phyloP scores from a whole-genome alignment of 2,329 filamentous ascomycete genomes.

The Cercospora sp. region DNA sequence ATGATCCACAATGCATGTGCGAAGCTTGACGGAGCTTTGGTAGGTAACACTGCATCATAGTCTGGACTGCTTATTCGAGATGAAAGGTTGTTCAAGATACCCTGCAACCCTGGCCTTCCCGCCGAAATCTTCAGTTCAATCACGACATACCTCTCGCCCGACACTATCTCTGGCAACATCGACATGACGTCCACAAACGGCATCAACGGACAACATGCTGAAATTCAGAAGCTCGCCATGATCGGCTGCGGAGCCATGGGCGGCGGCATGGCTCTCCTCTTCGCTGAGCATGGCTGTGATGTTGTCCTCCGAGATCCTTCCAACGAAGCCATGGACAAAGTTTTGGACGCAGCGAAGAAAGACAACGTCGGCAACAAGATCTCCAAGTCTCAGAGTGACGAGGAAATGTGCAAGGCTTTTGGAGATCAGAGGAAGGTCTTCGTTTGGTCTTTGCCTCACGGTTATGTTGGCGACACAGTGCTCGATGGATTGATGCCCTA shows the following conservation, averaged over 20 bases:
- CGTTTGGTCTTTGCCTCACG: slow-evolving; percentile 39
- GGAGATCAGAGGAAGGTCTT: slow-evolving; percentile 39
- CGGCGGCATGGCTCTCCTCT: slow-evolving; percentile 59
- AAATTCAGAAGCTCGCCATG: slow-evolving; percentile 52
- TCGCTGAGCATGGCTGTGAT: slow-evolving; percentile 57
- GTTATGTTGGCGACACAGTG: slow-evolving; percentile 50
- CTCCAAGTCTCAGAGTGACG: slow-evolving; percentile 49
- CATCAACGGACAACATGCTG: slow-evolving; percentile 20
- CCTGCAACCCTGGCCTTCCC: background rate
- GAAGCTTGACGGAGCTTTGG: slow-evolving; percentile 13
- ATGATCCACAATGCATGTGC: slow-evolving; percentile 10
- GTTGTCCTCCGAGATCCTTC: slow-evolving; percentile 59
- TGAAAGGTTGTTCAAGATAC: background rate
- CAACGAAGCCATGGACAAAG: slow-evolving; percentile 50
- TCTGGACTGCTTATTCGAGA: background rate
- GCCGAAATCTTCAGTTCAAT: background rate
- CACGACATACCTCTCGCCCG: background rate
- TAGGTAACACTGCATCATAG: background rate
- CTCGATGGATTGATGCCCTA: slow-evolving; percentile 51
- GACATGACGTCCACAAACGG: slow-evolving; percentile 7
- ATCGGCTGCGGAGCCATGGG: slow-evolving; percentile 62
- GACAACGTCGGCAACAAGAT: slow-evolving; percentile 42
- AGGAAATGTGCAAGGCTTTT: slow-evolving; percentile 47
- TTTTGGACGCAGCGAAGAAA: slow-evolving; percentile 45
- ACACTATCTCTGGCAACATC: background rate